Evolutionary conservation across 352 stramenopile genomes (phyloP).

Genomic region (Globisporangium takayamanum): DNA sequence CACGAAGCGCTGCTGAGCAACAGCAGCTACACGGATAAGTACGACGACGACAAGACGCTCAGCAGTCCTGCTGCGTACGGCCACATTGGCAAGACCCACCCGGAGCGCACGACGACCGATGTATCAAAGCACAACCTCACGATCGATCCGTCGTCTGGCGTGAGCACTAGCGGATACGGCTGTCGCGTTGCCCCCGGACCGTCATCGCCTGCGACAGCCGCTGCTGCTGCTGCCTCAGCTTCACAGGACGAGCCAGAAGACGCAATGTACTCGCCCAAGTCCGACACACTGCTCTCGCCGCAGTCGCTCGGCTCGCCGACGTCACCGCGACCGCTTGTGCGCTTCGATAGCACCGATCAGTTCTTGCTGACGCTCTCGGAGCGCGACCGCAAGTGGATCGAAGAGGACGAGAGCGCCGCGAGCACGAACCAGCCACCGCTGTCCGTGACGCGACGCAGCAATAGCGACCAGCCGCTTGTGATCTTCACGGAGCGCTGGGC

Average conservation of each 20-base stretch:
- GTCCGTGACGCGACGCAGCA: conserved; percentile 9
- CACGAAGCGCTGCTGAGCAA: conserved; percentile 32
- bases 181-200: conserved; percentile 5
- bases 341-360: conserved; percentile 75
- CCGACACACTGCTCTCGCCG: conserved; percentile 44
- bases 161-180: neutral
- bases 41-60: conserved; percentile 7
- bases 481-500: conserved; percentile 95
- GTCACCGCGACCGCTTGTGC: conserved; percentile 44
- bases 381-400: conserved; percentile 57
- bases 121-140: conserved; percentile 29
- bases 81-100: neutral
- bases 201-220: conserved; percentile 1
- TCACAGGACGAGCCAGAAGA: conserved; percentile 10
- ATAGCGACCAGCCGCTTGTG: conserved; percentile 43
- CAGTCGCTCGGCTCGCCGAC: conserved; percentile 49
- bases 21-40: neutral
- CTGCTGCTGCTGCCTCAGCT: neutral
- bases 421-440: conserved; percentile 10
- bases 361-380: conserved; percentile 65
- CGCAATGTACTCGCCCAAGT: conserved; percentile 52
- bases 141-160: conserved; percentile 34
- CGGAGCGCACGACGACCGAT: conserved; percentile 22
- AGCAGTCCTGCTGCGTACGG: neutral
- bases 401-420: conserved; percentile 43